Conservation (phyloP, 306 rosid species). For the Carpinus fangiana region DNA sequence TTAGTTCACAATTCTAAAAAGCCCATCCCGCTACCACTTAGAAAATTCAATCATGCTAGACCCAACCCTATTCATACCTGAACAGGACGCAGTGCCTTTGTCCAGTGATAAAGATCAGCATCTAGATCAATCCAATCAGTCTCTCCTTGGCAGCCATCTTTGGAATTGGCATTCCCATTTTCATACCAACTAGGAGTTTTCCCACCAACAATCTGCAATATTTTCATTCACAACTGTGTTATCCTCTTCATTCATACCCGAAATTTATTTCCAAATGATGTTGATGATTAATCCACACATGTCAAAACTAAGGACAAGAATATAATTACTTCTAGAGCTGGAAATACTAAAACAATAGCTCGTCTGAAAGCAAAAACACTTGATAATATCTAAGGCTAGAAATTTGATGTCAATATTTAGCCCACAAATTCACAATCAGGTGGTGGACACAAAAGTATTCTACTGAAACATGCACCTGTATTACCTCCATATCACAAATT, state of each 20-base stretch:
- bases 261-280: background rate
- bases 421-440: background rate
- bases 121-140: constrained; percentile 69
- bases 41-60: constrained; percentile 1
- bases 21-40: background rate
- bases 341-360: background rate
- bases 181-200: constrained; percentile 43
- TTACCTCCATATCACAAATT: background rate
- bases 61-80: constrained; percentile 52
- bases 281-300: background rate
- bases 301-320: background rate
- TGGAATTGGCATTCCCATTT: constrained; percentile 35
- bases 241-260: background rate
- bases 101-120: constrained; percentile 83
- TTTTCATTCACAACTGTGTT: constrained; percentile 12
- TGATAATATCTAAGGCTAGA: background rate
- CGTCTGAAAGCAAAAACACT: background rate
- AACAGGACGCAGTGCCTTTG: constrained; percentile 77
- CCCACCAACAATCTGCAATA: constrained; percentile 77
- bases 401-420: background rate
- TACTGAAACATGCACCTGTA: background rate
- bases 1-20: background rate
- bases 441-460: background rate
- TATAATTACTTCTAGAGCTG: background rate
- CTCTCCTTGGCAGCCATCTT: constrained; percentile 38